Evolutionary conservation across 352 stramenopile species (phyloP), one percentile per base, ranked within the genome.

Genomic region (Globisporangium acanthophoron): DNA sequence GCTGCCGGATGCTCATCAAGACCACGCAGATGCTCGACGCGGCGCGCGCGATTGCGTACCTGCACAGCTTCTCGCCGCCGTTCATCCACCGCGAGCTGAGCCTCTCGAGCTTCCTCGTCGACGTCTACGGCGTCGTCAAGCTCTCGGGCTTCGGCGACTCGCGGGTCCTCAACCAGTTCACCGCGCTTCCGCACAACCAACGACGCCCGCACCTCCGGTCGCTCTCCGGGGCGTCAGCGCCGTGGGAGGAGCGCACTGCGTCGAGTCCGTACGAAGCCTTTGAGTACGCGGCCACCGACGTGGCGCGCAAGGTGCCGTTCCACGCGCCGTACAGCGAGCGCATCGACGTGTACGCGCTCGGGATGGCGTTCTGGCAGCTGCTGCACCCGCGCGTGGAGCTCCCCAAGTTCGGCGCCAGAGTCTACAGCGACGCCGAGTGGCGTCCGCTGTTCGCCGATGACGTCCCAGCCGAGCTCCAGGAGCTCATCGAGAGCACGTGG

Each of bases 81-180:
- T 89, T 93, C 62, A 58, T 93, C 13, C 81, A 91, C 55, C 78
- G 81, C 5, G 80, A 91, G 57, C 77, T 92, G 53, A 88, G 81
- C 44, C 80, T 83, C 3, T 67, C 65, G 53, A 92, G 87, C 65
- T 91, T 91, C 55, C 66, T 91, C 11, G 59, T 92, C 31, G 80
- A 88, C 65, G 59, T 55, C 5, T 67, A 87, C 33, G 66, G 67
- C 35, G 74, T 59, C 9, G 74, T 87, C 65, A 89, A 87, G 47
- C 72, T 89, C 47, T 84, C 79, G 7, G 79, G 87, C 44, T 89
- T 89, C 59, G 79, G 79, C 24, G 78, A 88, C 55, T 86, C 78
- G 37, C 70, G 78, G 1, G 74, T 72, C 6, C 62, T 80, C 50
- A 58, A 63, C 52, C 58, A 63, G 58, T 63, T 63, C 51, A 29